These are phyloP conservation scores for Epicoccum sorghinum DNA, from an alignment of 2,329 filamentous ascomycete genomes.

Conservation along the genomic window DNA sequence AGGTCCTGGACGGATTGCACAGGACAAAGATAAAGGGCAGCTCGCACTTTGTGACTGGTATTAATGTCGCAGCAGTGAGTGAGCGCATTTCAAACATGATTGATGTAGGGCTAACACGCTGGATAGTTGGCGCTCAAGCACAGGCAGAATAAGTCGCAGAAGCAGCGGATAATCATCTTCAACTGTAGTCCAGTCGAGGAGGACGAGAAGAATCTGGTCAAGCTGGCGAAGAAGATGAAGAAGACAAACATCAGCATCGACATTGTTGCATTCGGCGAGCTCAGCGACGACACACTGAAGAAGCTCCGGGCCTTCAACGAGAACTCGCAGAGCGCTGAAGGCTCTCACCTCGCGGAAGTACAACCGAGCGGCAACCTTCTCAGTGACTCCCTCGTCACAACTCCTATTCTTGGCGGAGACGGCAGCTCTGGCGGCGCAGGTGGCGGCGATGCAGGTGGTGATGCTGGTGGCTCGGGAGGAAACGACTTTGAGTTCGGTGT, in stretches of 20 bases:
- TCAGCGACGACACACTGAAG: slow-evolving; percentile 84
- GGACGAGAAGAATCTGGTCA: slow-evolving; percentile 84
- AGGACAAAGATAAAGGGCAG: slow-evolving; percentile 81
- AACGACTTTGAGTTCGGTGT: slow-evolving; percentile 85
- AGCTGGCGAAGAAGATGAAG: slow-evolving; percentile 98
- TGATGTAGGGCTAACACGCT: slow-evolving; percentile 49
- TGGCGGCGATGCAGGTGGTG: slow-evolving; percentile 55
- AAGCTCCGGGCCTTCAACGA: slow-evolving; percentile 95
- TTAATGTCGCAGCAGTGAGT: slow-evolving; percentile 91
- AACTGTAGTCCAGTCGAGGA: slow-evolving; percentile 92
- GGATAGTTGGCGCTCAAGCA: slow-evolving; percentile 90
- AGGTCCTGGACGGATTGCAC: slow-evolving; percentile 91
- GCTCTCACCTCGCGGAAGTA: slow-evolving; percentile 88
- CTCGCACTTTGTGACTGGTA: slow-evolving; percentile 87
- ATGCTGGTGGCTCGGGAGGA: slow-evolving; percentile 59
- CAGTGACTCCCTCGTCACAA: slow-evolving; percentile 87
- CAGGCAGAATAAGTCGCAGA: slow-evolving; percentile 95
- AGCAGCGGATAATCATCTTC: slow-evolving; percentile 96
- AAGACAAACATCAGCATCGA: slow-evolving; percentile 95
- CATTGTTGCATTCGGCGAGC: slow-evolving; percentile 92
- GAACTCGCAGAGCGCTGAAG: slow-evolving; percentile 85
- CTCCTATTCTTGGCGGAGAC: slow-evolving; percentile 88
- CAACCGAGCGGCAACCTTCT: slow-evolving; percentile 90
- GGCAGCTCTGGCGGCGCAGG: slow-evolving; percentile 66
- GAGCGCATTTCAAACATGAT: slow-evolving; percentile 77